Percentiles rank a stretch among this genome's conserved stretches.
Conservation (phyloP, 257 asterid genomes). For the Thymus quinquecostatus region DNA sequence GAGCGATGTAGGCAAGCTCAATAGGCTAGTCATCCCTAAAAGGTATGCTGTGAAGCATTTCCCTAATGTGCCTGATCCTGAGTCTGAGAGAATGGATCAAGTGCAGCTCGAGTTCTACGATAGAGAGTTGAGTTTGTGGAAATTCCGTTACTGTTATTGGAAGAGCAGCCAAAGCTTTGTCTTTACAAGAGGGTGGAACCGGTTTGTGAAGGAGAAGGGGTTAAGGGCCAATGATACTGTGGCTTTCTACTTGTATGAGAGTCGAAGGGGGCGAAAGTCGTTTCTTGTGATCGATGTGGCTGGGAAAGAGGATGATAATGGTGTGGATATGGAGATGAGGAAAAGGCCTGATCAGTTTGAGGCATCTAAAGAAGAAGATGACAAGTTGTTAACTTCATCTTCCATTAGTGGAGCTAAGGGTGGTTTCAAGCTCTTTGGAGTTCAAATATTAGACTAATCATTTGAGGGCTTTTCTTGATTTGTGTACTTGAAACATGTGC, state of each 20-base stretch:
- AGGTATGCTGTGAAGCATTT: constrained; percentile 62
- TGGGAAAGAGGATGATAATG: constrained; percentile 14
- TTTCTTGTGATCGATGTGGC: constrained; percentile 56
- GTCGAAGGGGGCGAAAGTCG: constrained; percentile 13
- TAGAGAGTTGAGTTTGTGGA: constrained; percentile 61
- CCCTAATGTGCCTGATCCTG: constrained; percentile 38
- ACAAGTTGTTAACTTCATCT: constrained; percentile 12
- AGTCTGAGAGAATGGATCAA: constrained; percentile 32
- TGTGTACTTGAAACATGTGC: background rate
- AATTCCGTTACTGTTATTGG: constrained; percentile 77
- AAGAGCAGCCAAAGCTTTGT: constrained; percentile 86
- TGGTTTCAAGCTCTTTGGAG: constrained; percentile 59
- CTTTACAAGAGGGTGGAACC: constrained; percentile 81
- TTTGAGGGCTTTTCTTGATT: background rate
- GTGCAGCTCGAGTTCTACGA: constrained; percentile 63
- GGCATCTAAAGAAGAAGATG: background rate
- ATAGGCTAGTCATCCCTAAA: constrained; percentile 72
- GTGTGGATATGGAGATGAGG: background rate
- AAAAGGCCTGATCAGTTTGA: background rate
- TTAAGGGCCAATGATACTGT: constrained; percentile 54
- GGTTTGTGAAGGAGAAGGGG: constrained; percentile 64
- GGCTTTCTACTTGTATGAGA: constrained; percentile 56
- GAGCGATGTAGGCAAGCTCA: constrained; percentile 68
- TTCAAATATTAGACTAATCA: constrained; percentile 34
- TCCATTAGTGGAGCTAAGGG: constrained; percentile 31